phyloP scores from a whole-genome alignment of 306 rosid species.

The Dalbergia cultrata region DNA sequence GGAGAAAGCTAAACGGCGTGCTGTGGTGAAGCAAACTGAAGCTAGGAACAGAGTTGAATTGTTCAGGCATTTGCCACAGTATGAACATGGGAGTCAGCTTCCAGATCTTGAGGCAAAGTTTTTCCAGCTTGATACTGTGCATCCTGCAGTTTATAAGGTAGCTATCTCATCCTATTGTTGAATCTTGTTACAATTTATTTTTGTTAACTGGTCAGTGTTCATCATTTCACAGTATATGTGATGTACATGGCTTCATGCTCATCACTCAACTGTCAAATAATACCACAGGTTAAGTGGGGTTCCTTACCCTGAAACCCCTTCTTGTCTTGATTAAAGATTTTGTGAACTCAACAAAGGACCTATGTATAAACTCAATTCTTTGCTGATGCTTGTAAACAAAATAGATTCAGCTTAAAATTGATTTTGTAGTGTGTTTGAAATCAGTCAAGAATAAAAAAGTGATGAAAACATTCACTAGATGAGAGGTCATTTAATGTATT shows the following conservation, averaged over 20 bases:
- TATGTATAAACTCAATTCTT: background rate
- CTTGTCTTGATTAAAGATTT: constrained; percentile 15
- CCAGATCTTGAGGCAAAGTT: constrained; percentile 59
- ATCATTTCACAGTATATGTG: constrained; percentile 12
- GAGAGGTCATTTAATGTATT: constrained; percentile 21
- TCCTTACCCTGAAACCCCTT: constrained; percentile 19
- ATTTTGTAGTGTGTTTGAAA: constrained; percentile 17
- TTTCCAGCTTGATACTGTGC: constrained; percentile 59
- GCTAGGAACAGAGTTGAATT: constrained; percentile 62
- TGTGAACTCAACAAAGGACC: constrained; percentile 2
- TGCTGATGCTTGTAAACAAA: constrained; percentile 12
- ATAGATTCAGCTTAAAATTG: constrained; percentile 17
- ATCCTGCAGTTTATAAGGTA: constrained; percentile 63
- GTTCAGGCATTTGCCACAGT: constrained; percentile 65
- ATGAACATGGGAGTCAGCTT: constrained; percentile 65
- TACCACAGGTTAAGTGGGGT: constrained; percentile 24
- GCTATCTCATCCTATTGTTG: constrained; percentile 4
- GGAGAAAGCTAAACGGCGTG: constrained; percentile 60
- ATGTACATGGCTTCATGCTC: constrained; percentile 31
- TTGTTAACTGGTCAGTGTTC: constrained; percentile 22
- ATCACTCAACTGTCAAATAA: constrained; percentile 7
- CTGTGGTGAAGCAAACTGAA: constrained; percentile 62
- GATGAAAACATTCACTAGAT: constrained; percentile 14
- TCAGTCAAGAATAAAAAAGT: constrained; percentile 4
- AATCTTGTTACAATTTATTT: constrained; percentile 19